A percentile compares a stretch with the other conserved stretches of the same genome.
Conservation (phyloP, 352 stramenopile genomes). For the Phytophthora pseudosyringae region DNA sequence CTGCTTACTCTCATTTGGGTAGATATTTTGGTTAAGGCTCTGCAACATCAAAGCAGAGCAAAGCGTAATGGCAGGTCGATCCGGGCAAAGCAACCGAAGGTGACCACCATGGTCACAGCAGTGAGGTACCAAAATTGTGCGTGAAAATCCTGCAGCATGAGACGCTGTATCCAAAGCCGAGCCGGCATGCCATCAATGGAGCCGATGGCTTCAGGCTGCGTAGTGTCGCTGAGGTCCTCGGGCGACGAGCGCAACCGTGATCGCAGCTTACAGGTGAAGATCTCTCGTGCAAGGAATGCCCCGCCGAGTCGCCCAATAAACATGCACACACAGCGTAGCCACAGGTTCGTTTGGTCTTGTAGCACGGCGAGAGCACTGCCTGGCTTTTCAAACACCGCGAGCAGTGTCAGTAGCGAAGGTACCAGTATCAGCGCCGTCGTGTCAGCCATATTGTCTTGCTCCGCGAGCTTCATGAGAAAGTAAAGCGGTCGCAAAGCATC, state of each 20-base stretch:
- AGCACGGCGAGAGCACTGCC: constrained; percentile 65
- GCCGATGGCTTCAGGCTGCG: constrained; percentile 30
- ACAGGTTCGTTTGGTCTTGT: constrained; percentile 78
- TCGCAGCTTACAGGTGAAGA: constrained; percentile 86
- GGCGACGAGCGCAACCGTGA: constrained; percentile 50
- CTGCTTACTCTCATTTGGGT: constrained; percentile 19
- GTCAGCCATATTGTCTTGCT: constrained; percentile 91
- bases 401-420: constrained; percentile 75
- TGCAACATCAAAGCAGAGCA: constrained; percentile 55
- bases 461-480: constrained; percentile 88
- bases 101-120: constrained; percentile 82
- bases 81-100: constrained; percentile 86
- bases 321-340: constrained; percentile 88
- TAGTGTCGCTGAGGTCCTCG: constrained; percentile 25
- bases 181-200: constrained; percentile 74
- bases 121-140: constrained; percentile 90
- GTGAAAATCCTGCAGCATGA: constrained; percentile 89
- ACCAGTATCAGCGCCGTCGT: constrained; percentile 87
- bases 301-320: constrained; percentile 78
- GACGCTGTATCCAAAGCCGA: constrained; percentile 81
- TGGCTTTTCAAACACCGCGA: constrained; percentile 80
- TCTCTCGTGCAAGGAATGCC: constrained; percentile 80
- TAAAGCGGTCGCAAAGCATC: constrained; percentile 73
- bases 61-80: constrained; percentile 78
- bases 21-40: constrained; percentile 11